A percentile compares a stretch with the other conserved stretches of the same genome.
Conservation (phyloP, 257 asterid genomes). For the Thymus mandschuricus region DNA sequence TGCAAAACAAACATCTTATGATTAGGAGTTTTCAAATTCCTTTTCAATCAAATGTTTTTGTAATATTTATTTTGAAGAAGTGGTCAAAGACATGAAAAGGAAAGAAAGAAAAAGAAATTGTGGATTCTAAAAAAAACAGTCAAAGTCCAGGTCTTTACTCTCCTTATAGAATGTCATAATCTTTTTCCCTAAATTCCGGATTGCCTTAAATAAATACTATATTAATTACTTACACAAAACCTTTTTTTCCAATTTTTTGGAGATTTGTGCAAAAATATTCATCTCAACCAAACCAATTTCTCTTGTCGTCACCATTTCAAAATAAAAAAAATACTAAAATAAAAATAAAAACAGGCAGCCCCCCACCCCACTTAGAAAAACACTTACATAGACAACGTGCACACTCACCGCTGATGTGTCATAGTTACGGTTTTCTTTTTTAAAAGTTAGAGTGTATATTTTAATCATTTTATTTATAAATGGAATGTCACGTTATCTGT, state of each 20-base stretch:
- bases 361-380: conserved; percentile 27
- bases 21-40: not conserved
- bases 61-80: conserved; percentile 2
- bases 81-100: conserved; percentile 40
- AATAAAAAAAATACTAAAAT: no score
- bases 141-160: conserved; percentile 52
- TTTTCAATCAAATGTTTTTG: not conserved
- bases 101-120: conserved; percentile 1
- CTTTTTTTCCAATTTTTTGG: conserved; percentile 52
- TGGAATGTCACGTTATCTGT: no score
- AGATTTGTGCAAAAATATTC: conserved; percentile 70
- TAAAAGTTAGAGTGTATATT: no score
- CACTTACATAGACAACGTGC: no score
- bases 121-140: conserved; percentile 34
- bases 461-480: no score
- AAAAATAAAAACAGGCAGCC: conserved; percentile 14
- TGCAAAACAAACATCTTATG: not conserved
- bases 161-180: conserved; percentile 46
- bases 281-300: conserved; percentile 54
- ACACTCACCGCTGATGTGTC: no score
- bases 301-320: conserved; percentile 48
- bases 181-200: conserved; percentile 76
- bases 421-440: no score
- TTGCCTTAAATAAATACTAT: conserved; percentile 46
- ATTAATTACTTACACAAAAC: conserved; percentile 45